A percentile compares a stretch with the other conserved stretches of the same genome.
phyloP scores from a whole-genome alignment of 2,329 filamentous ascomycete genomes.

The Colletotrichum lentis region DNA sequence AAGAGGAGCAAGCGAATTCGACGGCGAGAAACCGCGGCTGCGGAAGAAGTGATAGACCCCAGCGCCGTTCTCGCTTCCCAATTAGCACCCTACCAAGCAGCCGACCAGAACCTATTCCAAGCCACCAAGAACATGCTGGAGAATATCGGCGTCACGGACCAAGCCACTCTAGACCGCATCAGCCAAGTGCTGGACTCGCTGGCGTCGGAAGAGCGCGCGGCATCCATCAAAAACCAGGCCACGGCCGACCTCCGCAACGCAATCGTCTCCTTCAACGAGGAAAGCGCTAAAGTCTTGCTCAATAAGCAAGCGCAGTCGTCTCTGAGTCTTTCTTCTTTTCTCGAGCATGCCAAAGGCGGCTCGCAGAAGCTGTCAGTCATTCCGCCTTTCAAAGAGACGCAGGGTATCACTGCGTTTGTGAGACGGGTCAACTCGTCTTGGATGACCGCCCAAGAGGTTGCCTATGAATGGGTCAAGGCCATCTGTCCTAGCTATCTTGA shows the following conservation, averaged over 20 bases:
- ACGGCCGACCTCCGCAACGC: slow-evolving; percentile 60
- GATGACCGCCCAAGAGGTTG: slow-evolving; percentile 64
- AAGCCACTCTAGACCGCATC: slow-evolving; percentile 54
- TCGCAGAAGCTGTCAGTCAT: slow-evolving; percentile 59
- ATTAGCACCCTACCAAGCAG: slow-evolving; percentile 64
- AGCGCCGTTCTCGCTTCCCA: slow-evolving; percentile 62
- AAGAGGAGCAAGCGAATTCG: slow-evolving; percentile 73
- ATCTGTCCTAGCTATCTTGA: slow-evolving; percentile 61
- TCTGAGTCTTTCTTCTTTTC: slow-evolving; percentile 66
- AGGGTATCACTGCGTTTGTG: slow-evolving; percentile 62
- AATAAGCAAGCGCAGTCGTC: slow-evolving; percentile 62
- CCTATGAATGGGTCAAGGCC: slow-evolving; percentile 65
- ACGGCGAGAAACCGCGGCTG: slow-evolving; percentile 63
- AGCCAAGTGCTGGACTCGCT: slow-evolving; percentile 63
- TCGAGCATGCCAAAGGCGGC: slow-evolving; percentile 68
- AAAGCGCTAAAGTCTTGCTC: slow-evolving; percentile 61
- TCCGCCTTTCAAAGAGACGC: slow-evolving; percentile 60
- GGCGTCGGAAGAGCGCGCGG: slow-evolving; percentile 59
- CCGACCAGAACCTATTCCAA: slow-evolving; percentile 64
- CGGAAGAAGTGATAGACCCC: slow-evolving; percentile 62
- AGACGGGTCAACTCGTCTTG: slow-evolving; percentile 58
- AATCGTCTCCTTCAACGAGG: slow-evolving; percentile 61
- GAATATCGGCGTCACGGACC: slow-evolving; percentile 62
- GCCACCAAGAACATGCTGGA: slow-evolving; percentile 64
- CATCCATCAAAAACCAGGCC: slow-evolving; percentile 56